Evolutionary conservation across 2,329 filamentous ascomycete genomes (phyloP).

Genomic region (Tolypocladium album): DNA sequence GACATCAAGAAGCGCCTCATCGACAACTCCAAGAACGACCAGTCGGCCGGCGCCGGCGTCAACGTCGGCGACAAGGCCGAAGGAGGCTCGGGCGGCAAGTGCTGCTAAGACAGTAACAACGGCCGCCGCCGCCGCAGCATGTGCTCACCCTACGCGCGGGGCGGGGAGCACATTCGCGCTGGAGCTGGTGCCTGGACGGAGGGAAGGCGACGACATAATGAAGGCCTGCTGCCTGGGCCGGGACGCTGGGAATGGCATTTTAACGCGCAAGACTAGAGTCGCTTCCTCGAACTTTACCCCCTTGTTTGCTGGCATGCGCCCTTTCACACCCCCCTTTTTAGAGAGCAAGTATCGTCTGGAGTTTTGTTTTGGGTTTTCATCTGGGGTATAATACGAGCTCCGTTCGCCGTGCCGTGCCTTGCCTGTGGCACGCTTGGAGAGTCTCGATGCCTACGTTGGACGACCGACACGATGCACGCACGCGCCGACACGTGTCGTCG

Average conservation of each 20-base stretch:
- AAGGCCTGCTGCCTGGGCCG: conserved; percentile 2
- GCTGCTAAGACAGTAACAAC: conserved; percentile 60
- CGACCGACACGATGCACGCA: not conserved
- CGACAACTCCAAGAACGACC: conserved; percentile 75
- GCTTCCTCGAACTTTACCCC: not conserved
- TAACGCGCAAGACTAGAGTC: not conserved
- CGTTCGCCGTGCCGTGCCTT: conserved; percentile 12
- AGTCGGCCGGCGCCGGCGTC: conserved; percentile 46
- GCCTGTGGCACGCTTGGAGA: not conserved
- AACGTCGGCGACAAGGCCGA: conserved; percentile 56
- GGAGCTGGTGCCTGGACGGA: not conserved
- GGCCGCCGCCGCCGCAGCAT: conserved; percentile 3
- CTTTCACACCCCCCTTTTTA: conserved; percentile 6
- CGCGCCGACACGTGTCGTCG: not conserved
- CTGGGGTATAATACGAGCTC: conserved; percentile 32
- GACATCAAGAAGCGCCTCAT: conserved; percentile 99
- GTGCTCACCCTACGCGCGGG: not conserved
- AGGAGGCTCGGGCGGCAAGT: conserved; percentile 53
- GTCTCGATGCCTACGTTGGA: conserved; percentile 1
- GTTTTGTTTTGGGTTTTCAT: conserved; percentile 32
- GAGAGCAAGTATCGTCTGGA: conserved; percentile 35
- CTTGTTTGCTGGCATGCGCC: not conserved
- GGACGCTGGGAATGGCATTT: not conserved
- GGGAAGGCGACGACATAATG: not conserved
- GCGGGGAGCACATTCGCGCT: not conserved